A percentile compares a stretch with the other conserved stretches of the same genome.
These are phyloP conservation scores for Kuraishia hungarica DNA, from an alignment of 805 yeast species.

Conservation along the genomic window DNA sequence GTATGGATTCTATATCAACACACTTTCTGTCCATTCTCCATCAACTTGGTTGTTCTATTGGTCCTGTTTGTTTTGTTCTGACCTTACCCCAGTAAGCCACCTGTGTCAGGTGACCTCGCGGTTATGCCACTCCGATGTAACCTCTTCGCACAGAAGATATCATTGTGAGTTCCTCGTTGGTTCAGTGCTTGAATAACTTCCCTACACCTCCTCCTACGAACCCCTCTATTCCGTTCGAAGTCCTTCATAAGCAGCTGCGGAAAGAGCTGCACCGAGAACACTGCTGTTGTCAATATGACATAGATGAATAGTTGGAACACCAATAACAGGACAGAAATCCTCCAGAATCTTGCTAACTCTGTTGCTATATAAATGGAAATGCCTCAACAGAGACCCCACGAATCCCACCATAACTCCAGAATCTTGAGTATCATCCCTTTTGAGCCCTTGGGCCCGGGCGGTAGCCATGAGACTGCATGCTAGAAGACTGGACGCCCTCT, in stretches of 20 bases:
- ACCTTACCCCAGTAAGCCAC: too few species aligned
- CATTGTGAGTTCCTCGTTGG: too few species aligned
- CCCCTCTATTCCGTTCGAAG: background rate
- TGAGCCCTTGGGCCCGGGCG: slow-evolving; percentile 17
- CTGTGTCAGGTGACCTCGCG: too few species aligned
- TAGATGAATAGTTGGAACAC: slow-evolving; percentile 27
- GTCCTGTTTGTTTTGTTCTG: too few species aligned
- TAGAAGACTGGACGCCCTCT: slow-evolving; percentile 35
- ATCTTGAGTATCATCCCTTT: background rate
- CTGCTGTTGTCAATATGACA: slow-evolving; percentile 35
- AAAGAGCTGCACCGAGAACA: slow-evolving; percentile 46
- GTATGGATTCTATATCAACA: too few species aligned
- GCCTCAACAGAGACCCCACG: slow-evolving; percentile 43
- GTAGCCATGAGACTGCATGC: slow-evolving; percentile 32
- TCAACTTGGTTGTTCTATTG: too few species aligned
- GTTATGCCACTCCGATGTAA: too few species aligned
- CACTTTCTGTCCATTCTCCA: too few species aligned
- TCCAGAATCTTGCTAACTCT: slow-evolving; percentile 18
- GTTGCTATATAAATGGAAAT: slow-evolving; percentile 30
- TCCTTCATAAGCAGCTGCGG: slow-evolving; percentile 22
- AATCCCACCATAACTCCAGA: slow-evolving; percentile 28
- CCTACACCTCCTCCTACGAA: background rate
- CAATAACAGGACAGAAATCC: slow-evolving; percentile 7
- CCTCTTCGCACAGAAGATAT: too few species aligned
- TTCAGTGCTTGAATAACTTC: too few species aligned